Base-by-base conservation (phyloP, 2,329 filamentous ascomycete genomes). In the Aspergillus phoenicis region DNA sequence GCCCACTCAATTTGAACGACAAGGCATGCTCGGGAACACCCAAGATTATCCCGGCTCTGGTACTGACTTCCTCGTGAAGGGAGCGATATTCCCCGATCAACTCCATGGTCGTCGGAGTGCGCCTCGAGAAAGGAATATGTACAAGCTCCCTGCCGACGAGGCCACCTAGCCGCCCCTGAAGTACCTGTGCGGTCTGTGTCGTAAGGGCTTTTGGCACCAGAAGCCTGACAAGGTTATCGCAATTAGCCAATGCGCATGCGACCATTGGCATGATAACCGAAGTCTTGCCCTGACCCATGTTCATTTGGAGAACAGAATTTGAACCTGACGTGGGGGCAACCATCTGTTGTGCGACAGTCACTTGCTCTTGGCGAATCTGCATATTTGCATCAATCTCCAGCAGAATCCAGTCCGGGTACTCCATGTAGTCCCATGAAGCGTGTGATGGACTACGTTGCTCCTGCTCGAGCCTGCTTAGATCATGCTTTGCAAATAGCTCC, bases 221-320 rank as follows among this genome's bases (percentile, higher is more conserved):
- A 0, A 90, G 80, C 1, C 88, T 76, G 0, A 81, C 79, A 0
- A 90, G 74, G 4, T 72, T 78, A 0, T 71, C 67, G 0, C 78
- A 76, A 51, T 90, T 77, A 0, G 85, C 84, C 0, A 89, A 70
- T 0, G 78, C 73, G 0, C 82, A 76, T 0, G 85, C 84, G 0
- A 89, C 83, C 60, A 90, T 87, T 0, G 88, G 88, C 0, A 89
- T 82, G 49, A 93, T 91, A 1, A 90, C 85, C 0, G 88, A 89
- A 0, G 87, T 87, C 67, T 91, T 91, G 0, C 89, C 89, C 75
- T 87, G 81, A 0, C 87, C 87, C 87, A 90, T 90, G 62, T 89
- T 86, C 73, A 90, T 82, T 62, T 90, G 87, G 1, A 89, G 65
- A 0, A 89, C 85, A 0, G 86, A 86, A 61, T 89, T 89, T 0